These are phyloP conservation scores for Puccinia novopanici DNA, from an alignment of 1,284 basidiomycete species.

Conservation along the genomic window DNA sequence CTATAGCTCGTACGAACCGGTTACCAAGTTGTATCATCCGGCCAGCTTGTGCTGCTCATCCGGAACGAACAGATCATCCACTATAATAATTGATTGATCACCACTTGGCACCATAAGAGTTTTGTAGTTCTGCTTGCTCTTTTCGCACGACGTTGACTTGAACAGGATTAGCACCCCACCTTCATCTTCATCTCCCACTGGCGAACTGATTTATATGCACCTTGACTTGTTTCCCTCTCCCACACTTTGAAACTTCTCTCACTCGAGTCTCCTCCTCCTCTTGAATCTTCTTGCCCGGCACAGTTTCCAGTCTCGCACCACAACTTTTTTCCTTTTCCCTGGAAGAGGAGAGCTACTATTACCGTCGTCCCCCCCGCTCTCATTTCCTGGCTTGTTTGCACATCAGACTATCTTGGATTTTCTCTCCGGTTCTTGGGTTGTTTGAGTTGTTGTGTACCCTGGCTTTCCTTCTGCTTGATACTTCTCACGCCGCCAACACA, in stretches of 20 bases:
- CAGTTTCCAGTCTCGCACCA: background rate
- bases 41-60: too few species aligned
- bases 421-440: background rate
- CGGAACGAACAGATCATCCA: background rate
- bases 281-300: background rate
- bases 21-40: background rate
- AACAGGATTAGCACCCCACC: background rate
- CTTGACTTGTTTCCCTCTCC: constrained; percentile 8
- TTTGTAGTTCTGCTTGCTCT: constrained; percentile 16
- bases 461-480: constrained; percentile 17
- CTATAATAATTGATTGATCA: too few species aligned
- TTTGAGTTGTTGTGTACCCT: constrained; percentile 27
- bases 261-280: constrained; percentile 9
- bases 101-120: too few species aligned
- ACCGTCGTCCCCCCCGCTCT: background rate
- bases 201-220: constrained; percentile 21
- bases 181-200: constrained; percentile 12
- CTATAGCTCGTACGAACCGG: background rate
- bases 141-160: constrained; percentile 18
- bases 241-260: constrained; percentile 35
- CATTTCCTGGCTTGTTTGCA: constrained; percentile 17
- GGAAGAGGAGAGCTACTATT: background rate
- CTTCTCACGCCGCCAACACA: constrained; percentile 31
- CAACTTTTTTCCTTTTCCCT: constrained; percentile 9
- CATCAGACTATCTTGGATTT: background rate